Percentiles rank a stretch among this genome's conserved stretches.
phyloP scores from a whole-genome alignment of 2,329 filamentous ascomycete species.

The Erysiphe pulchra region DNA sequence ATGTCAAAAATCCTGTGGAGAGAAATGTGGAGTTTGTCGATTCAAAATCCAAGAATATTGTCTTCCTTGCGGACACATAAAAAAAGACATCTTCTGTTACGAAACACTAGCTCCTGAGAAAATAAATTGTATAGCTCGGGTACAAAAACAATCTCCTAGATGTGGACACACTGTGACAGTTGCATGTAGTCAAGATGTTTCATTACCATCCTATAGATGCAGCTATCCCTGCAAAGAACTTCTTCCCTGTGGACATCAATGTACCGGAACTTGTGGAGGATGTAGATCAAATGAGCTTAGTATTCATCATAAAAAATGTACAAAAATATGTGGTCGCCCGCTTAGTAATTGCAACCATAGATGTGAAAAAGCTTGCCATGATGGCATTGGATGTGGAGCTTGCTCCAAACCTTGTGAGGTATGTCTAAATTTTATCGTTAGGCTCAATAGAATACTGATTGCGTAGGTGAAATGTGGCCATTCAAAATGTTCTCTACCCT shows the following conservation, averaged over 20 bases:
- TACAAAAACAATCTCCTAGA: slow-evolving; percentile 22
- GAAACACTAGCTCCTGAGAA: slow-evolving; percentile 18
- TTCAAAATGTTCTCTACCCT: too few relatives aligned
- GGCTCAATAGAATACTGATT: too few relatives aligned
- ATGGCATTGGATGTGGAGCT: not conserved
- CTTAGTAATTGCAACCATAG: not conserved
- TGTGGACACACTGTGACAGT: slow-evolving; percentile 28
- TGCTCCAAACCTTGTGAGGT: too few relatives aligned
- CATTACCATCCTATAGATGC: not conserved
- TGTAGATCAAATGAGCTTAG: not conserved
- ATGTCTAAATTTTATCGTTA: too few relatives aligned
- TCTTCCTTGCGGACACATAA: slow-evolving; percentile 19
- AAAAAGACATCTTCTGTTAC: slow-evolving; percentile 15
- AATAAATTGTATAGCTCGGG: slow-evolving; percentile 22
- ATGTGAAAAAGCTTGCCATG: not conserved
- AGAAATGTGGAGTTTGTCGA: slow-evolving; percentile 18
- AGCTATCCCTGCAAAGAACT: slow-evolving; percentile 24
- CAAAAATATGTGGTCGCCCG: not conserved
- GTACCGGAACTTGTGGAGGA: slow-evolving; percentile 40
- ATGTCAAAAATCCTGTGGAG: slow-evolving; percentile 19
- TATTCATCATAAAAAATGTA: not conserved
- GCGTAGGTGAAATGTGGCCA: too few relatives aligned
- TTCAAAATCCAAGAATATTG: slow-evolving; percentile 12
- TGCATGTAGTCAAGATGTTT: slow-evolving; percentile 21
- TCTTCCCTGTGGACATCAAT: slow-evolving; percentile 34